A percentile compares a stretch with the other conserved stretches of the same genome.
These are phyloP conservation scores for Hepatocystis sp. DNA, from an alignment of 169 alveolate species.

Conservation along the genomic window DNA sequence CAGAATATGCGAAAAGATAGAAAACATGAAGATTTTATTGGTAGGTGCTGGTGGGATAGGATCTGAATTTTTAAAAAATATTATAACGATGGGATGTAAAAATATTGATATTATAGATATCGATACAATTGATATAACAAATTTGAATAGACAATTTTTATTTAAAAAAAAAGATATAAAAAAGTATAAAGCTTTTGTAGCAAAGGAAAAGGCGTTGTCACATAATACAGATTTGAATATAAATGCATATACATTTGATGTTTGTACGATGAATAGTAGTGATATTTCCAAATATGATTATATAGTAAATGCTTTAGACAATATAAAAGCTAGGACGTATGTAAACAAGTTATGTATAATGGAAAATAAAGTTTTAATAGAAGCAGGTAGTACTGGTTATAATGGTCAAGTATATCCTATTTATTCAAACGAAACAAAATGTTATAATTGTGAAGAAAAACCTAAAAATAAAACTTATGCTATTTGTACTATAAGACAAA, in stretches of 20 bases:
- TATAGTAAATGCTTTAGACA: slow-evolving; percentile 96
- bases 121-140: slow-evolving; percentile 97
- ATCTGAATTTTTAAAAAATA: slow-evolving; percentile 97
- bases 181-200: slow-evolving; percentile 91
- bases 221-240: slow-evolving; percentile 74
- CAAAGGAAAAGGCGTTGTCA: slow-evolving; percentile 86
- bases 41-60: slow-evolving; percentile 99
- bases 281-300: slow-evolving; percentile 89
- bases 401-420: slow-evolving; percentile 94
- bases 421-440: slow-evolving; percentile 90
- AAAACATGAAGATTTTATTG: slow-evolving; percentile 84
- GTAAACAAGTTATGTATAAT: slow-evolving; percentile 94
- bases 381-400: slow-evolving; percentile 97
- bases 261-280: slow-evolving; percentile 88
- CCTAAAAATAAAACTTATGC: slow-evolving; percentile 94
- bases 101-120: slow-evolving; percentile 96
- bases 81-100: slow-evolving; percentile 94
- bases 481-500: slow-evolving; percentile 98
- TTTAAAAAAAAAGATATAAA: slow-evolving; percentile 87
- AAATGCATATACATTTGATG: slow-evolving; percentile 82
- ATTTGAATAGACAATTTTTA: slow-evolving; percentile 98
- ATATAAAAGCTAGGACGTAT: slow-evolving; percentile 95
- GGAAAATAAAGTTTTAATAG: slow-evolving; percentile 93
- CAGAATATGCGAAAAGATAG: slow-evolving; percentile 76
- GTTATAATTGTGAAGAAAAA: slow-evolving; percentile 95